Base-by-base conservation (phyloP, 306 rosid genomes). In the Inga leiocalycina region DNA sequence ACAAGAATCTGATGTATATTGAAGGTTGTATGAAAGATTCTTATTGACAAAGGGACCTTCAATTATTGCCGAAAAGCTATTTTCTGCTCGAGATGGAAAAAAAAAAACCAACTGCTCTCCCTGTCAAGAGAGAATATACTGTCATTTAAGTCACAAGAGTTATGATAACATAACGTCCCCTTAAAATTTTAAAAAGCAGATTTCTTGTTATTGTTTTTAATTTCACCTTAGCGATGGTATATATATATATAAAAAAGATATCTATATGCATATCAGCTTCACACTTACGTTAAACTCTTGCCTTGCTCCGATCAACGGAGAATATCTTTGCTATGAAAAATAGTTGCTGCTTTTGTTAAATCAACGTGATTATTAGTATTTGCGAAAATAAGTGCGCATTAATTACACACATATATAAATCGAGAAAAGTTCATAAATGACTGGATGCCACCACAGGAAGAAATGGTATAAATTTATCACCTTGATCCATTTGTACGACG, bases 91-190 rank as follows among this genome's bases (percentile, higher is more conserved):
- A 27, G 7, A 14, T 30, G 39, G 41, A 3, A 2, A 5, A 10
- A 24, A 27, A 27, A 27, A 13, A 30, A 27, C 20, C 0, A 14
- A 1, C 2, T 2, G 19, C 6, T 35, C 22, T 30, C 17, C 22
- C 35, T 71, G 49, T 84, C 85, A 71, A 82, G 71, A 51, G 46
- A 79, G 85, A 82, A 76, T 24, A 82, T 84, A 45, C 49, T 79
- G 80, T 85, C 83, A 4, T 72, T 81, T 75, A 71, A 71, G 64
- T 76, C 14, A 71, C 14, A n/a, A 64, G 20, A 75, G 71, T 69
- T 69, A 68, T 84, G 43, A 71, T 57, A 81, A 73, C 14, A 64
- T 35, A 65, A 43, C 57, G 71, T 24, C 37, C 35, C 34, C 66
- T 61, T 11, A 0, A 61, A 62, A 11, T 12, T 3, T 2, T 8